Percentiles rank a stretch among this genome's conserved stretches.
phyloP scores from a whole-genome alignment of 495 filamentous ascomycete species.

The Pyronema omphalodes region DNA sequence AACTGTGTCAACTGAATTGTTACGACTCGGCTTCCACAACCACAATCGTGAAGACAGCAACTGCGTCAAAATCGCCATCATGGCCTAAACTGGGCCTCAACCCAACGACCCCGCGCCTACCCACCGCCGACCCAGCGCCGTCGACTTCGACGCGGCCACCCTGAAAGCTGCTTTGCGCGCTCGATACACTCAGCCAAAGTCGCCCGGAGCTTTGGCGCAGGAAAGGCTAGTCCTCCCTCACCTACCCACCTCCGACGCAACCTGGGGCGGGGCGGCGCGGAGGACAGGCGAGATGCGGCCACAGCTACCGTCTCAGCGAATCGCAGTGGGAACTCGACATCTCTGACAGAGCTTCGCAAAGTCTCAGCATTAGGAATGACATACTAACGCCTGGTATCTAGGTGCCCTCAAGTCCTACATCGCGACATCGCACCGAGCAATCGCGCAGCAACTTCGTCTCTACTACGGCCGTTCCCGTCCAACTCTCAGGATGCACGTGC shows the following conservation, averaged over 20 bases:
- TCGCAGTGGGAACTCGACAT: too few relatives aligned
- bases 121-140: background rate
- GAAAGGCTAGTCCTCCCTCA: conserved; percentile 16
- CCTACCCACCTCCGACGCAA: conserved; percentile 3
- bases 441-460: conserved; percentile 52
- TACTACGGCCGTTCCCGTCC: conserved; percentile 67
- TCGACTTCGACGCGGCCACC: background rate
- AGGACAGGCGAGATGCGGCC: too few relatives aligned
- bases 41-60: too few relatives aligned
- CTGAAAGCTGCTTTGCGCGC: conserved; percentile 5
- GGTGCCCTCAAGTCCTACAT: conserved; percentile 76
- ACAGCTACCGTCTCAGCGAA: too few relatives aligned
- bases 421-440: conserved; percentile 50
- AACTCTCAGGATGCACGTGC: conserved; percentile 52
- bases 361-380: background rate
- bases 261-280: background rate
- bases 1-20: too few relatives aligned
- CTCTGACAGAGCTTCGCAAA: too few relatives aligned
- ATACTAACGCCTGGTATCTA: conserved; percentile 23
- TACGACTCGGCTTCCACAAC: too few relatives aligned
- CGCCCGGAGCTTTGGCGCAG: conserved; percentile 12
- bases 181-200: conserved; percentile 12
- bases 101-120: background rate
- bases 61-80: background rate
- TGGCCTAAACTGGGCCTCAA: background rate